Base-by-base conservation (phyloP, 805 yeast genomes). In the Ogataea methanolica region DNA sequence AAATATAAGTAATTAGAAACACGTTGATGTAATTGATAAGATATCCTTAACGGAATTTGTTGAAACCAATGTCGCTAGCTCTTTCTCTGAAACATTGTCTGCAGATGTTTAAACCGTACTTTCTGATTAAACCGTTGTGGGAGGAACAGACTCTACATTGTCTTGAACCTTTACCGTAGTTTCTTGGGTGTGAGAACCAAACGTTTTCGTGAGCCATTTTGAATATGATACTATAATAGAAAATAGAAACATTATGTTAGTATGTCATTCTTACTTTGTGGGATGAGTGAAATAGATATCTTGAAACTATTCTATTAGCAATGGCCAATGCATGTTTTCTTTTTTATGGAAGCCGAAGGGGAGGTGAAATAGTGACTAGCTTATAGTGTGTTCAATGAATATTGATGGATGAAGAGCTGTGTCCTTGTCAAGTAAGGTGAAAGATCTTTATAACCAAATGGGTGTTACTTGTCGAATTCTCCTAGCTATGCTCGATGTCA, bases 101-200 rank as follows among this genome's bases (percentile, higher is more conserved):
- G 82, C 97, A 92, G 84, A 94, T 83, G 91, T 90, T 85, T 73
- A 94, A 81, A 72, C 96, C 99, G 94, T 94, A 94, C 83, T 94
- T 94, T 89, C 99, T 92, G 85, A 94, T 88, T 76, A 94, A 88
- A 84, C 98, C 98, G 68, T 88, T 76, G 91, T 92, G 97, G 78
- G 98, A 88, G 69, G 96, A 82, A 75, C 96, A 89, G 83, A 92
- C 91, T 78, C 98, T 94, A 84, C 98, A 94, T 82, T 88, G 94
- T 83, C 99, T 96, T 71, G 98, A 88, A 81, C 99, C 99, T 88
- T 94, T 94, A 79, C 99, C 99, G 90, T 82, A 92, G 80, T 87
- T 91, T 88, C 98, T 89, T 85, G 99, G 99, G 96, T 94, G 99
- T 76, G 98, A 91, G 85, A 78, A 94, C 99, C 99, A 94, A 85